Evolutionary conservation across 495 filamentous ascomycete genomes (phyloP), one percentile per base, ranked within the genome.

Genomic region (Gamarada debralockiae): DNA sequence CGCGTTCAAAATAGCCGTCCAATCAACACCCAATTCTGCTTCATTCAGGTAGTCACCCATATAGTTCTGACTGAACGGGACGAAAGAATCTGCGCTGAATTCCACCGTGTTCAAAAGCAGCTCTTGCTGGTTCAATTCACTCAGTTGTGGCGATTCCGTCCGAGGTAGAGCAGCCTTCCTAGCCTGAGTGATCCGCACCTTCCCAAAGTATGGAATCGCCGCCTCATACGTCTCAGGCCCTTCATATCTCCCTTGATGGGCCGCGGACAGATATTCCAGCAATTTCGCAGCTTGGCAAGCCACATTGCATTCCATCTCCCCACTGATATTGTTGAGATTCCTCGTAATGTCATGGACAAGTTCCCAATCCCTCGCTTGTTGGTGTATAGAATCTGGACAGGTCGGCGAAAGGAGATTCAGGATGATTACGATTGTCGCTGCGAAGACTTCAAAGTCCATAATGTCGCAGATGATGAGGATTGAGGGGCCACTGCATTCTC

Each of bases 381-480:
- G 58, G 52, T 51, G 68, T 53, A 51, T 21, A 12, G 43, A 17
- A n/a, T 20, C 23, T 2, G 25, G 43, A 7, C 14, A 44, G 3
- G 50, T 23, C 44, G 27, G 22, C 13, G 72, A 71, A 33, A 77
- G 55, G 9, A 78, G 58, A 27, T 77, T 69, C 13, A 81, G 65
- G 15, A 77, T 57, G 18, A 82, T 55, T 9, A 79, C 59, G 53
- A 80, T 70, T 3, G 76, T 68, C 12, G 72, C 67, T 0, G 70
- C 79, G 60, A 82, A 81, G 10, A 67, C 76, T 53, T 78, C 65
- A 50, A 81, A 82, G 53, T 82, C 79, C 20, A 75, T 63, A 15
- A 78, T 58, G 42, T 81, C 78, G 66, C 79, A 80, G 25, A 74
- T 52, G 51, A 71, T 73, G 14, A 70, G 65, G 23, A 64, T 62